phyloP scores from a whole-genome alignment of 495 filamentous ascomycete species.

The Collariella sp. region DNA sequence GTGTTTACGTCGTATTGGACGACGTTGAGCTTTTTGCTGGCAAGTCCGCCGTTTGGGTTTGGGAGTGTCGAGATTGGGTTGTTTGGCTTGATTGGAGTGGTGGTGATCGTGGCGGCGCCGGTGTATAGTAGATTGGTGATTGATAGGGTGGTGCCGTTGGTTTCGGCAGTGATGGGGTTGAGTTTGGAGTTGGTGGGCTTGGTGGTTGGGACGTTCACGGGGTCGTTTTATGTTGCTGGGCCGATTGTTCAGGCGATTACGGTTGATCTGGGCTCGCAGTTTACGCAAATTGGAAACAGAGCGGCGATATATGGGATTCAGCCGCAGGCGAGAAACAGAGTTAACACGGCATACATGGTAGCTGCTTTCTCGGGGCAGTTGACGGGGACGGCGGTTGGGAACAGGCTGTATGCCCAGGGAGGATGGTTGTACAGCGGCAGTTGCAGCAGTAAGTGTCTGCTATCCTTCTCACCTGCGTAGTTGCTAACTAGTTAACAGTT shows the following conservation, averaged over 20 bases:
- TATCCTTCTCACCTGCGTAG: not conserved
- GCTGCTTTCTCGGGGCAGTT: slow-evolving; percentile 66
- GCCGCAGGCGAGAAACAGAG: slow-evolving; percentile 61
- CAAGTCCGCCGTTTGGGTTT: slow-evolving; percentile 59
- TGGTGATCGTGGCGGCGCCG: slow-evolving; percentile 56
- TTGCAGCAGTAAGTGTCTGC: slow-evolving; percentile 40
- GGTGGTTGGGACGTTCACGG: slow-evolving; percentile 60
- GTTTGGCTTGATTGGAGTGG: slow-evolving; percentile 70
- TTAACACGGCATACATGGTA: slow-evolving; percentile 83
- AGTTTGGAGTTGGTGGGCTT: slow-evolving; percentile 52
- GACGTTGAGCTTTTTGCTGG: slow-evolving; percentile 71
- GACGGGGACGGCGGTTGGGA: slow-evolving; percentile 65
- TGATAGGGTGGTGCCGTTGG: slow-evolving; percentile 56
- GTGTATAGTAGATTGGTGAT: slow-evolving; percentile 63
- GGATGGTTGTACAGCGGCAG: slow-evolving; percentile 66
- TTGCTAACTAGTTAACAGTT: slow-evolving; percentile 25
- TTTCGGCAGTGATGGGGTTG: slow-evolving; percentile 57
- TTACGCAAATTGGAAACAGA: slow-evolving; percentile 66
- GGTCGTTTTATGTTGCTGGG: slow-evolving; percentile 57
- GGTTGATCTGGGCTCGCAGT: slow-evolving; percentile 66
- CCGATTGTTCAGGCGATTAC: slow-evolving; percentile 67
- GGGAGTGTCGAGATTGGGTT: slow-evolving; percentile 60
- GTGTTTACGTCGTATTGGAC: slow-evolving; percentile 59
- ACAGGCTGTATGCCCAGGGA: slow-evolving; percentile 55
- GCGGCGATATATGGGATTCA: slow-evolving; percentile 62